phyloP scores from a whole-genome alignment of 306 rosid genomes.

The Ormosia semicastrata region DNA sequence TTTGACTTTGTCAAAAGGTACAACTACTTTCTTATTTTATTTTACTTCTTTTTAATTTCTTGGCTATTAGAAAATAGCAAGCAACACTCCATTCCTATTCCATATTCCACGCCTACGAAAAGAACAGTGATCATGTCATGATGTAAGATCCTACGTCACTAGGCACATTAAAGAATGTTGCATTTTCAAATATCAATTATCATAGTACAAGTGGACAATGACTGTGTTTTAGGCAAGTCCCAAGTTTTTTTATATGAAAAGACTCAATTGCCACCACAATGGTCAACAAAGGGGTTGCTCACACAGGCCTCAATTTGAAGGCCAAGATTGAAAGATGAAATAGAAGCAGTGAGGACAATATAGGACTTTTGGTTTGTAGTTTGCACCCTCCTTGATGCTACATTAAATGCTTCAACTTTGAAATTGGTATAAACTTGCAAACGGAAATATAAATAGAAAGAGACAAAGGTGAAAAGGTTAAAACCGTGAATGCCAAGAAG shows the following conservation, averaged over 20 bases:
- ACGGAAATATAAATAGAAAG: neutral
- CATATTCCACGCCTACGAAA: neutral
- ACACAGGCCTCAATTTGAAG: neutral
- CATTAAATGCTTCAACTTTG: neutral
- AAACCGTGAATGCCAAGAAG: slow-evolving; percentile 21
- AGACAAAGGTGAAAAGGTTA: neutral
- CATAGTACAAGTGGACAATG: neutral
- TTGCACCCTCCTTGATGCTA: neutral
- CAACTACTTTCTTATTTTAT: neutral
- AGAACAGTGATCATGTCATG: neutral
- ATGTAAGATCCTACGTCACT: slow-evolving; percentile 32
- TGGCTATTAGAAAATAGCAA: neutral
- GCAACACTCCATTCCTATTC: neutral
- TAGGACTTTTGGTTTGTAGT: neutral
- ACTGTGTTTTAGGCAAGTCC: neutral
- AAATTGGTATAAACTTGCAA: slow-evolving; percentile 37
- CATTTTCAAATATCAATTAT: neutral
- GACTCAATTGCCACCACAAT: neutral
- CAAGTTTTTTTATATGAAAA: neutral
- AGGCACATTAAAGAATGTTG: neutral
- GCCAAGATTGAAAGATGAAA: slow-evolving; percentile 13
- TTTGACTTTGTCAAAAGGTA: slow-evolving; percentile 30
- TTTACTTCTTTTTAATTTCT: neutral
- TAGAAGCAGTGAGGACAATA: neutral
- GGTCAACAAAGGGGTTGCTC: neutral